A percentile compares a stretch with the other conserved stretches of the same genome.
phyloP scores from a whole-genome alignment of 192 early-diverging fungal genomes.

The Rhizoclosmatium globosum region DNA sequence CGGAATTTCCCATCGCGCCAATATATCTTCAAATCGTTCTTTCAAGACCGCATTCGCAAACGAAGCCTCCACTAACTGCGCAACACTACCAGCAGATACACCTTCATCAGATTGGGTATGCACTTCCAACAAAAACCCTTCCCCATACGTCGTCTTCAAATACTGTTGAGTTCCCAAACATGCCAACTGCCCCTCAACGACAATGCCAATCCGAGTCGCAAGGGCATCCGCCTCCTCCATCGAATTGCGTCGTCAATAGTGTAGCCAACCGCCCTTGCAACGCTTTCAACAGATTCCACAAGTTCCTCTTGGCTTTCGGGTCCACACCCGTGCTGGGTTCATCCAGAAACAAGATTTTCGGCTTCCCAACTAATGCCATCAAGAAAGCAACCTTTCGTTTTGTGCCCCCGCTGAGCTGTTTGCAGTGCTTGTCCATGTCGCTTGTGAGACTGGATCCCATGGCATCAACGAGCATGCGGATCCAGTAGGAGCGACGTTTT shows the following conservation, averaged over 20 bases:
- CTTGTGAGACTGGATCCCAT: conserved; percentile 18
- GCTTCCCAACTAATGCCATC: conserved; percentile 41
- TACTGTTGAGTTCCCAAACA: conserved; percentile 37
- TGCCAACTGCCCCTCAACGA: conserved; percentile 35
- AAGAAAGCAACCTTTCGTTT: conserved; percentile 38
- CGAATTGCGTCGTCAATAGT: conserved; percentile 48
- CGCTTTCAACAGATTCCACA: conserved; percentile 43
- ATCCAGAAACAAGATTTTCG: conserved; percentile 37
- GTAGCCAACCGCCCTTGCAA: conserved; percentile 25
- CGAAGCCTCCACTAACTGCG: background rate
- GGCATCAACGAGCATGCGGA: conserved; percentile 24
- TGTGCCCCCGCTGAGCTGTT: conserved; percentile 37
- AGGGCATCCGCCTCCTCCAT: conserved; percentile 52
- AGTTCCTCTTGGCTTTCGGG: conserved; percentile 35
- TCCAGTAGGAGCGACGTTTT: background rate
- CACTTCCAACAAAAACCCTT: conserved; percentile 28
- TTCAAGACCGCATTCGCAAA: conserved; percentile 35
- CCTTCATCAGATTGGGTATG: background rate
- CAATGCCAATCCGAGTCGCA: conserved; percentile 44
- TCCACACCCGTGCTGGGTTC: conserved; percentile 38
- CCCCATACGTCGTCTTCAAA: conserved; percentile 32
- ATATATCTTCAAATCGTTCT: conserved; percentile 21
- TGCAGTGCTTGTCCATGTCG: conserved; percentile 23
- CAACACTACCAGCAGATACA: background rate
- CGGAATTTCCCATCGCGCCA: conserved; percentile 31